Percentiles rank a stretch among this genome's conserved stretches.
Conservation (phyloP, 805 yeast species). For the Starmerella stigmatis region DNA sequence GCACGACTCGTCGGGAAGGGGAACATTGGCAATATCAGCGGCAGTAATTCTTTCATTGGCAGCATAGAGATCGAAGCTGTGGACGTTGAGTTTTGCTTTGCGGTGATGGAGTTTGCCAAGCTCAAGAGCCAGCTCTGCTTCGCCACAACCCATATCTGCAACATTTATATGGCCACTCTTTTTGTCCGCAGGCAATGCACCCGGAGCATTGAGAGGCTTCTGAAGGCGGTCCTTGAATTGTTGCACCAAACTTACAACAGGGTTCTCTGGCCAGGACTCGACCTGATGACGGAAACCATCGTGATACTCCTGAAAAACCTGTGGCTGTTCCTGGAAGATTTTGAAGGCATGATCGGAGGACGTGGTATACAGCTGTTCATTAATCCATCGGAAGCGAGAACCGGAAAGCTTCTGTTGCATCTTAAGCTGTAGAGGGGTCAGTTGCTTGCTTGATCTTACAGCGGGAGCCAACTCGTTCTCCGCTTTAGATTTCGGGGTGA, state of each 20-base stretch:
- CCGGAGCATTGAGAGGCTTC: conserved; percentile 83
- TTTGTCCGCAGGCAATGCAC: conserved; percentile 67
- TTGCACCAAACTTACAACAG: conserved; percentile 79
- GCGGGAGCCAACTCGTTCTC: neutral
- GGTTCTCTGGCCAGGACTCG: conserved; percentile 96
- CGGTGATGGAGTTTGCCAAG: conserved; percentile 23
- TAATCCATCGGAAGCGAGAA: conserved; percentile 94
- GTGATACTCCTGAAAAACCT: conserved; percentile 86
- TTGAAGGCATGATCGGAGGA: conserved; percentile 65
- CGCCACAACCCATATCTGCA: conserved; percentile 99
- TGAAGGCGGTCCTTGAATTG: conserved; percentile 44
- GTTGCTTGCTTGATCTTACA: conserved; percentile 28
- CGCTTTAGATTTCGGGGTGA: too few relatives aligned
- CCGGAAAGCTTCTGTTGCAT: conserved; percentile 94
- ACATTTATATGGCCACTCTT: conserved; percentile 52
- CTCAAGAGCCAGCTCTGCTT: conserved; percentile 69
- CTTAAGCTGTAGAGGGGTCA: conserved; percentile 85
- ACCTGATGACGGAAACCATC: conserved; percentile 93
- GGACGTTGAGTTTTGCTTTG: conserved; percentile 44
- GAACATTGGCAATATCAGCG: conserved; percentile 91
- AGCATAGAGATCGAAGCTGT: conserved; percentile 83
- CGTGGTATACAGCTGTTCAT: conserved; percentile 89
- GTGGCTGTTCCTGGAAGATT: conserved; percentile 70
- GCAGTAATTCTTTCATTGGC: conserved; percentile 86
- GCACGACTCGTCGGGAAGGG: conserved; percentile 67